Conservation (phyloP, 225 moss, liverwort and hornwort species). For the Anthoceros angustus region DNA sequence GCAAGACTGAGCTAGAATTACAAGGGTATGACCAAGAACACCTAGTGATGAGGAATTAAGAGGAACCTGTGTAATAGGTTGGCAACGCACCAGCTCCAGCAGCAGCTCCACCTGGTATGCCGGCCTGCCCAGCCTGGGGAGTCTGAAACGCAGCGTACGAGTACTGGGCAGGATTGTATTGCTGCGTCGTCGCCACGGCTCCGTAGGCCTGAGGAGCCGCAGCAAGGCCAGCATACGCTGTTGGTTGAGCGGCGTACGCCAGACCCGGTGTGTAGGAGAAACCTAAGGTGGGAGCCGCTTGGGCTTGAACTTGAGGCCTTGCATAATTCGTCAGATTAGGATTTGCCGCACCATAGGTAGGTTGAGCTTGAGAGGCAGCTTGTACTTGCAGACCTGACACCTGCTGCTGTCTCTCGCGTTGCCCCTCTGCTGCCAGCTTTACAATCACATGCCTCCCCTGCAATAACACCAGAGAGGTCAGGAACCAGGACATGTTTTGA, state of each 20-base stretch:
- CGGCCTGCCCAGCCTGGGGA: conserved; percentile 60
- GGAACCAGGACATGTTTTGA: background rate
- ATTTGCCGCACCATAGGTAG: conserved; percentile 49
- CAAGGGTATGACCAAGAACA: background rate
- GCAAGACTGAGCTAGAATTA: background rate
- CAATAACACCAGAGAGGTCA: conserved; percentile 7
- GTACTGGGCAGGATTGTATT: conserved; percentile 84
- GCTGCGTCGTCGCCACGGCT: conserved; percentile 51
- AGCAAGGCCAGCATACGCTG: conserved; percentile 49
- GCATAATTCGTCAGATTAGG: conserved; percentile 54
- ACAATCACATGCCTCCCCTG: conserved; percentile 97
- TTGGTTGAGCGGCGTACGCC: conserved; percentile 49
- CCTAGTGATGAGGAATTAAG: conserved; percentile 10
- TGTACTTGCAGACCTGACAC: conserved; percentile 43
- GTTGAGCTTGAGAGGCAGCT: conserved; percentile 54
- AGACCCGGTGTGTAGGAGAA: conserved; percentile 58
- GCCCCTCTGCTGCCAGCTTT: conserved; percentile 91
- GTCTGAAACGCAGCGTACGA: conserved; percentile 58
- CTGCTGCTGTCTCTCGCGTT: conserved; percentile 68
- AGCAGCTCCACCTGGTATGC: conserved; percentile 57
- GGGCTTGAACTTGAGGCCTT: conserved; percentile 65
- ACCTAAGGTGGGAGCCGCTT: conserved; percentile 47
- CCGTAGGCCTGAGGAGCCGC: conserved; percentile 51
- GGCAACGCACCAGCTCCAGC: conserved; percentile 46
- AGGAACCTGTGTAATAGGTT: conserved; percentile 62